phyloP scores from a whole-genome alignment of 768 basidiomycete genomes.

The Termitomyces sp. region DNA sequence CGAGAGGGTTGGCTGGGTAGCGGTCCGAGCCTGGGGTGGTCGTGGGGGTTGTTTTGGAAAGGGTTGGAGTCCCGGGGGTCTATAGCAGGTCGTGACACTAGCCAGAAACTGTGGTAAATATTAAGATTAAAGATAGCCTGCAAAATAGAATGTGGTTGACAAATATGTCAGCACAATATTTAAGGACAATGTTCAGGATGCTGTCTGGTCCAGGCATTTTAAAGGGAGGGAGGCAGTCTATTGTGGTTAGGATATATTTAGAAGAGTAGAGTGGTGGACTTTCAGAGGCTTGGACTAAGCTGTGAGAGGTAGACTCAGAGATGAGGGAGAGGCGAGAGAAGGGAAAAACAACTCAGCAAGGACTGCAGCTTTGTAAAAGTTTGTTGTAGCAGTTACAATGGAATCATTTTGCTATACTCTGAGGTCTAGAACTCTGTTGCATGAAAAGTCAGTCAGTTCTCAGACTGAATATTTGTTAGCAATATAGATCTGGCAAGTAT shows the following conservation, averaged over 20 bases:
- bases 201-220: not conserved
- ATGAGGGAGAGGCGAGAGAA: not conserved
- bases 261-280: not conserved
- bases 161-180: not conserved
- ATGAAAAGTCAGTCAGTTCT: not conserved
- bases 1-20: no score
- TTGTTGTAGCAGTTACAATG: no score
- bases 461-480: not conserved
- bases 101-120: no score
- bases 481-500: not conserved
- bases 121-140: no score
- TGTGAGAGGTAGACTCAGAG: not conserved
- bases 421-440: not conserved
- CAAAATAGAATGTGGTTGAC: not conserved
- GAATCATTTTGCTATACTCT: no score
- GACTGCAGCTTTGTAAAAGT: not conserved
- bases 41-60: no score
- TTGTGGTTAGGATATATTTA: not conserved
- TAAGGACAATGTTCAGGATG: not conserved
- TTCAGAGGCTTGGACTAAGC: not conserved
- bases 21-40: no score
- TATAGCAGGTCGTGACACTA: no score
- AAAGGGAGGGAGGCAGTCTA: not conserved
- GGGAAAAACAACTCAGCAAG: not conserved
- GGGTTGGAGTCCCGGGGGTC: no score